Evolutionary conservation across 2,329 filamentous ascomycete genomes (phyloP), one percentile per base, ranked within the genome.

Genomic region (Blastomyces silverae): DNA sequence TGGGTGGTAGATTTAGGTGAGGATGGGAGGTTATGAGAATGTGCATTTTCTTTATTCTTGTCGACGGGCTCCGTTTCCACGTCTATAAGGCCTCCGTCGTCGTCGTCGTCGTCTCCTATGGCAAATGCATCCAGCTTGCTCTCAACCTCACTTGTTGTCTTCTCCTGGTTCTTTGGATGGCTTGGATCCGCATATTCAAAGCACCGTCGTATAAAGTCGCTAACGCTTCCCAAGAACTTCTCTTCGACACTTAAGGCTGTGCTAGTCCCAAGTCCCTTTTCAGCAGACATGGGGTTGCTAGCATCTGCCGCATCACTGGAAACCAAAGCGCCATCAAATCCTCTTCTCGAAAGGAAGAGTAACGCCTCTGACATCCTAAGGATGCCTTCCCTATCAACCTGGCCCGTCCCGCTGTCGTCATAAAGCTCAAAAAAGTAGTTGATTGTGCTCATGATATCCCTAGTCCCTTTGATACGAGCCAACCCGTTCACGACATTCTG

Each of bases 181-280:
- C 95, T 93, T 0, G 94, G 93, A 73, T 99, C 94, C 6, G 94
- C 94, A 73, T 99, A 99, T 77, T 99, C 94, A 69, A 99, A 99
- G 77, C 94, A 99, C 66, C 94, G 85, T 68, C 92, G 85, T 66
- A 97, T 99, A 74, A 99, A 99, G 2, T 92, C 92, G 70, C 91
- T 96, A 62, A 99, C 92, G 67, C 92, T 96, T 67, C 89, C 90
- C 34, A 99, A 79, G 73, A 99, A 97, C 63, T 88, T 86, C 76
- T 97, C 94, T 69, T 95, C 94, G 52, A 88, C 85, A 64, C 77
- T 90, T 81, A 71, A 82, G 73, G 76, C 80, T 69, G 78, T 77
- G 7, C 72, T 72, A 57, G 74, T 72, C 55, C 78, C 74, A 42
- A 75, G 71, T 39, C 74, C 70, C 31, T 72, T 72, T 58, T 75